Percentiles rank a stretch among this genome's conserved stretches.
phyloP scores from a whole-genome alignment of 2,329 filamentous ascomycete species.

The Aspergillus sp. region DNA sequence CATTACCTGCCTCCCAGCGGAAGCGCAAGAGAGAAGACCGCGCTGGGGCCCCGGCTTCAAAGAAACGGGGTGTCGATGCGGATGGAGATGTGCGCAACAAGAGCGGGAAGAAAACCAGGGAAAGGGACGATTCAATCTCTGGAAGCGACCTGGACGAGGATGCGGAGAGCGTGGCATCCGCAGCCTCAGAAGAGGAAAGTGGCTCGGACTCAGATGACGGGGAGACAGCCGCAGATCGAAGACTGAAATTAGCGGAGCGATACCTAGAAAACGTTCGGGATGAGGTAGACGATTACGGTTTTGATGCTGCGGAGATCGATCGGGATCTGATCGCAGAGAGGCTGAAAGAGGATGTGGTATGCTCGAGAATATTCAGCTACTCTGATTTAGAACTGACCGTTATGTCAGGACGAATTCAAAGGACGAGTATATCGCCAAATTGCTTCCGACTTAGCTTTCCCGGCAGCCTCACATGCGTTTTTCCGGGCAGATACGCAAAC shows the following conservation, averaged over 20 bases:
- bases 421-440: constrained; percentile 84
- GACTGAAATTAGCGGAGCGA: constrained; percentile 82
- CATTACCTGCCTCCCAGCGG: constrained; percentile 77
- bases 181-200: constrained; percentile 49
- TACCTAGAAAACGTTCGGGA: constrained; percentile 88
- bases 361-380: constrained; percentile 19
- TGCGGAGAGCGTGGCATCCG: constrained; percentile 51
- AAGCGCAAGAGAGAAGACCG: constrained; percentile 76
- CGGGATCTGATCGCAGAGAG: constrained; percentile 87
- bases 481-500: constrained; percentile 77
- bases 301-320: constrained; percentile 93
- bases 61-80: constrained; percentile 45
- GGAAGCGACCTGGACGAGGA: constrained; percentile 76
- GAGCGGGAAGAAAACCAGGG: constrained; percentile 47
- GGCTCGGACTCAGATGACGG: constrained; percentile 69
- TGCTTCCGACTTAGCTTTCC: constrained; percentile 70
- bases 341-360: constrained; percentile 80
- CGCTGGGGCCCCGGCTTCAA: constrained; percentile 42
- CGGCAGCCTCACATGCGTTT: constrained; percentile 64
- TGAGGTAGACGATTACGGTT: constrained; percentile 80
- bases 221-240: constrained; percentile 86
- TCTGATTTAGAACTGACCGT: constrained; percentile 14
- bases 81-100: constrained; percentile 30
- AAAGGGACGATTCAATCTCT: constrained; percentile 78
- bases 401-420: constrained; percentile 70